phyloP scores from a whole-genome alignment of 352 stramenopile genomes.

The Pythium scleroteichum region DNA sequence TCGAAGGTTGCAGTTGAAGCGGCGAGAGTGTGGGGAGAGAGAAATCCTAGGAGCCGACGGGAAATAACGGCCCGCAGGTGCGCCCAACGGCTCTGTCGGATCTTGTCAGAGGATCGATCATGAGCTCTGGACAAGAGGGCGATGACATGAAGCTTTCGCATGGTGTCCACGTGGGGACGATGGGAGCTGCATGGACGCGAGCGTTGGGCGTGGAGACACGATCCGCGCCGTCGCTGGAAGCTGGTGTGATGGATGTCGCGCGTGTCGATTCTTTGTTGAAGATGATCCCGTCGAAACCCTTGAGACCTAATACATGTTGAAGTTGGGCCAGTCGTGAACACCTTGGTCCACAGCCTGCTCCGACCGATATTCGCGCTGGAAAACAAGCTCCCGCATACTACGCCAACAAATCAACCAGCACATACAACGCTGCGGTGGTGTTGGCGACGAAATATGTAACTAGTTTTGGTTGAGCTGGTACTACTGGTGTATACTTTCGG shows the following conservation, averaged over 20 bases:
- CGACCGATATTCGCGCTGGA: too few relatives aligned
- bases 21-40: conserved; percentile 1
- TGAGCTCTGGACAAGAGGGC: not conserved
- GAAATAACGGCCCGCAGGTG: not conserved
- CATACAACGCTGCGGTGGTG: not conserved
- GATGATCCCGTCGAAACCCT: conserved; percentile 21
- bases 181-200: conserved; percentile 16
- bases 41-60: not conserved
- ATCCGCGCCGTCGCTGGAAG: not conserved
- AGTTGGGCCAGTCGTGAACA: conserved; percentile 29
- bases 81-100: not conserved
- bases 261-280: conserved; percentile 53
- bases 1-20: conserved; percentile 28
- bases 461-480: not conserved
- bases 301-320: conserved; percentile 49
- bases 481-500: too few relatives aligned
- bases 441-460: not conserved
- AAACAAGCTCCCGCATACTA: too few relatives aligned
- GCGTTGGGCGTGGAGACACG: conserved; percentile 15
- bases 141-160: too few relatives aligned
- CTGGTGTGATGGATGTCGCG: conserved; percentile 14
- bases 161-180: not conserved
- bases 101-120: not conserved
- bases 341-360: not conserved
- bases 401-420: not conserved